Percentiles rank a stretch among this genome's conserved stretches.
phyloP scores from a whole-genome alignment of 495 filamentous ascomycete genomes.

The Peziza echinospora region DNA sequence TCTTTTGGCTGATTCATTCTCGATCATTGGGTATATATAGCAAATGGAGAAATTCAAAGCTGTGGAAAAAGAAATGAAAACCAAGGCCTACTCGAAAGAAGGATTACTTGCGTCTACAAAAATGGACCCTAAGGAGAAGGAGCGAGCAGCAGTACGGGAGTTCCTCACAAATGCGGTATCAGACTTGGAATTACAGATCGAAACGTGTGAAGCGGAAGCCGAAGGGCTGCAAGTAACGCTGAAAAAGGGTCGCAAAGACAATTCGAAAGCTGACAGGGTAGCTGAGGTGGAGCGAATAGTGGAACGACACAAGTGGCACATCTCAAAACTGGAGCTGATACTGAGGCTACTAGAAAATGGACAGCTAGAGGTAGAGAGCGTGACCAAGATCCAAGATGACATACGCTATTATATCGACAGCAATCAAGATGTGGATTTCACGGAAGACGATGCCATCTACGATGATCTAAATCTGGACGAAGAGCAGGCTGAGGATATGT shows the following conservation, averaged over 20 bases:
- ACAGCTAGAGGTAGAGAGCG: conserved; percentile 62
- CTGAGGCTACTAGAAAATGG: conserved; percentile 81
- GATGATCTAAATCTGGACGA: conserved; percentile 83
- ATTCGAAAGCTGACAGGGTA: conserved; percentile 62
- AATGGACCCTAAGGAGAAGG: conserved; percentile 84
- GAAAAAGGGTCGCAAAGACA: conserved; percentile 82
- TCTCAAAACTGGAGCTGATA: conserved; percentile 76
- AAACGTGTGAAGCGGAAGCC: conserved; percentile 73
- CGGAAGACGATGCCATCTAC: conserved; percentile 85
- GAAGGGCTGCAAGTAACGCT: conserved; percentile 68
- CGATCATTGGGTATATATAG: conserved; percentile 29
- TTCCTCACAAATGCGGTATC: conserved; percentile 79
- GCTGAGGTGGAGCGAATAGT: conserved; percentile 61
- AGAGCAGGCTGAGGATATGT: conserved; percentile 52
- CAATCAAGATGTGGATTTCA: conserved; percentile 67
- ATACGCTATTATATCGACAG: conserved; percentile 91
- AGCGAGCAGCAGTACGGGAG: conserved; percentile 64
- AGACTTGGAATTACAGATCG: conserved; percentile 79
- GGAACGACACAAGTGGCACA: conserved; percentile 93
- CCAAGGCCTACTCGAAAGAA: conserved; percentile 97
- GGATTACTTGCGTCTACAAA: conserved; percentile 75
- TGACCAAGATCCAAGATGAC: conserved; percentile 66
- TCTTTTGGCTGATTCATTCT: not conserved
- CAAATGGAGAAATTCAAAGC: conserved; percentile 99
- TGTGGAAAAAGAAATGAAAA: conserved; percentile 99